Evolutionary conservation across 1,284 basidiomycete genomes (phyloP), one percentile per base, ranked within the genome.

Genomic region (Sporisorium reilianum): DNA sequence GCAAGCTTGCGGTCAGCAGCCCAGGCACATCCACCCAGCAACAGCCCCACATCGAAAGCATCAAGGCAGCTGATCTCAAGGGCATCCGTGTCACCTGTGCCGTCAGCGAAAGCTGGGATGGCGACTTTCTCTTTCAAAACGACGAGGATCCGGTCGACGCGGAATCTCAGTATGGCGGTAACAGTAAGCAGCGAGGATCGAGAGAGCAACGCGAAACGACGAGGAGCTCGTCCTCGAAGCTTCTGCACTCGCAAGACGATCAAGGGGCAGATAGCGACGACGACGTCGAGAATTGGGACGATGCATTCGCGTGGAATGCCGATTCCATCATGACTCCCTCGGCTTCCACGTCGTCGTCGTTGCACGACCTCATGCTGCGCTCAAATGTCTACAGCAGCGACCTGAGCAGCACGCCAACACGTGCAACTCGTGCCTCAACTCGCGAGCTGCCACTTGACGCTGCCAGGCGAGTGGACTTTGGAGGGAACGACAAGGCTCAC

Each of bases 21-120:
- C 22, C n/a, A 5, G 23, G 36, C 6, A 20, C 45, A 3, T 53
- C 61, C 1, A 7, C 42, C 5, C 42, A 45, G 14, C 9, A 42
- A 1, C 22, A 44, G 1, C 44, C 63, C 5, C 48, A 51, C 10
- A 11, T 48, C 20, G 26, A 55, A 32, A 51, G 44, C 45, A 52
- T 56, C 36, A 55, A 54, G 5, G 23, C 59, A 5, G 52, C 54
- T 30, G 56, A 64, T 20, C 56, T 66, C 28, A 64, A 53, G 38
- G 66, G 66, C 36, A 66, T 74, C 36, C 65, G 71, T 7, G 65
- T 74, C 23, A 74, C 71, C 3, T 68, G 62, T 3, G 32, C 55
- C 16, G 73, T 78, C 45, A 73, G 72, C 63, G 78, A 79, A 51
- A 78, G 51, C 20, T 79, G 78, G 78, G 78, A 79, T 16, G 78